Evolutionary conservation across 2,329 filamentous ascomycete species (phyloP), one percentile per base, ranked within the genome.

Genomic region (Fusarium sp.): DNA sequence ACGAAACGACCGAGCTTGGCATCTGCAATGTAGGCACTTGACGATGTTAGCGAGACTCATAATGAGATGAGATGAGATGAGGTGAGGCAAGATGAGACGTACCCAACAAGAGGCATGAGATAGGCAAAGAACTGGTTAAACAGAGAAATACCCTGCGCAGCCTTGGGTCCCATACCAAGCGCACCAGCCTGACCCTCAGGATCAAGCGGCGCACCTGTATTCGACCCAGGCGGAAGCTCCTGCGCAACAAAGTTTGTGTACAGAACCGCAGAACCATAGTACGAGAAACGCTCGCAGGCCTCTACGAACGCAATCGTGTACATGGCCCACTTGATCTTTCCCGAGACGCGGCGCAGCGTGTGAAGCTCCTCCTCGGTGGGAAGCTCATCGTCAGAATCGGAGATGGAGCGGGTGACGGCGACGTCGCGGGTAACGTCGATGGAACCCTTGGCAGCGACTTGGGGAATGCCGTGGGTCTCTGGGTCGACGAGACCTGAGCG

Each of bases 261-360:
- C 29, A 92, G 83, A 31, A 90, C 85, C 42, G 88, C 86, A 7
- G 89, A 90, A 56, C 91, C 92, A 75, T 93, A 93, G 86, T 93
- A 94, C 16, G 89, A 91, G 80, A 92, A 93, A 48, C 91, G 89
- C 81, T 94, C 92, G 80, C 89, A 92, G 58, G 93, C 81, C 79
- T 94, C 92, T 62, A 92, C 88, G 66, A 93, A 89, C 47, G 90
- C 91, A 62, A 94, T 87, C 26, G 88, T 89, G 80, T 89, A 93
- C 60, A 90, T 86, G 56, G 84, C 81, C 85, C 86, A 89, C 48
- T 89, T 88, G 64, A 93, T 87, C 74, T 84, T 84, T 66, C 88
- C 89, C 15, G 89, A 87, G 23, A 92, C 86, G 73, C 88, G 87
- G 49, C 84, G 86, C n/a, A 92, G 85, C 1, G 87, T 89, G 16